A percentile compares a stretch with the other conserved stretches of the same genome.
Evolutionary conservation across 2,329 filamentous ascomycete species (phyloP).

Genomic region (Nemania sp.): DNA sequence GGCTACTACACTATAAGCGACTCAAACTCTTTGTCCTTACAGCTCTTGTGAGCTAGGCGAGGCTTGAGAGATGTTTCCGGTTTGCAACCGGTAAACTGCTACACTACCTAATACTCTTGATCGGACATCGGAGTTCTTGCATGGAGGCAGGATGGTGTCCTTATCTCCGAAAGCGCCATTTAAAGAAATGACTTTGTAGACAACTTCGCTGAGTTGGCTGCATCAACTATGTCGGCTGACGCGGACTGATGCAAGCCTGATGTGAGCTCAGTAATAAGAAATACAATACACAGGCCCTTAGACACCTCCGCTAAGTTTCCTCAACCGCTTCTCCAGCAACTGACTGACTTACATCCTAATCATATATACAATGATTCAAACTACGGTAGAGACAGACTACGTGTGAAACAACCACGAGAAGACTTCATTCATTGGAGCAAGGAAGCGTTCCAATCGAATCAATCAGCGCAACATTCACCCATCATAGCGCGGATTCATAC

Average conservation of each 20-base stretch:
- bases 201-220: neutral
- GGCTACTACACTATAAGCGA: neutral
- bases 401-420: too few relatives aligned
- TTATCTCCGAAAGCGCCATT: conserved; percentile 24
- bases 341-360: too few relatives aligned
- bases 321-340: too few relatives aligned
- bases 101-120: neutral
- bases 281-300: neutral
- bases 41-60: neutral
- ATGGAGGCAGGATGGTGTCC: neutral
- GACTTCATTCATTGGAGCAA: too few relatives aligned
- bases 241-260: conserved; percentile 3
- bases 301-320: too few relatives aligned
- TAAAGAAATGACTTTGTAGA: conserved; percentile 4
- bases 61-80: neutral
- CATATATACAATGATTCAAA: too few relatives aligned
- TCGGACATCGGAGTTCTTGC: neutral
- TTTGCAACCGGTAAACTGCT: too few relatives aligned
- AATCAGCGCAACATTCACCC: neutral
- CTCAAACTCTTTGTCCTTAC: neutral
- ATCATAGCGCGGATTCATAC: neutral
- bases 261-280: neutral
- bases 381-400: too few relatives aligned
- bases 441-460: too few relatives aligned
- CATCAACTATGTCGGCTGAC: neutral